Conservation (phyloP, 2,329 filamentous ascomycete species). For the Onygenales sp. region DNA sequence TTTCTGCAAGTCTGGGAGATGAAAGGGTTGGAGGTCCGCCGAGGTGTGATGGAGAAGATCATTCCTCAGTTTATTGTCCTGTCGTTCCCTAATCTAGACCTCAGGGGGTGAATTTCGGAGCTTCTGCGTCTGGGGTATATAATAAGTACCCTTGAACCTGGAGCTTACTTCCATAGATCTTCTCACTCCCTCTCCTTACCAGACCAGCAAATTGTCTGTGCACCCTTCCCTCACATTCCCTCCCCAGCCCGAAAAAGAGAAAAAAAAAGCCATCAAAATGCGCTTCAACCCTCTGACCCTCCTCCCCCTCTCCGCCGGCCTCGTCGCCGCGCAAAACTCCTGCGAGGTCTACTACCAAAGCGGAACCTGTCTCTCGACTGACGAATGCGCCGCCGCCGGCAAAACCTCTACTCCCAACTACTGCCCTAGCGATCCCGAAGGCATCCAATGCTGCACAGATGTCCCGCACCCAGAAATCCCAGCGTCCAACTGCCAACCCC, state of each 20-base stretch:
- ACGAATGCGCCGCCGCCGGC: constrained; percentile 27
- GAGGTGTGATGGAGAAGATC: background rate
- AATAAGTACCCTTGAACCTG: too few species aligned
- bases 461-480: constrained; percentile 2
- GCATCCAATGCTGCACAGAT: constrained; percentile 16
- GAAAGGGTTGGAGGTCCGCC: background rate
- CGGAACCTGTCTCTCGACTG: constrained; percentile 31
- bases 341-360: constrained; percentile 7
- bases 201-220: background rate
- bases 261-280: constrained; percentile 1
- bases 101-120: too few species aligned
- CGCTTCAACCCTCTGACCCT: background rate
- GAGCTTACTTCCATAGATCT: too few species aligned
- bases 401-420: constrained; percentile 30
- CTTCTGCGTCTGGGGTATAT: too few species aligned
- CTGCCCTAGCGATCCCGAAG: constrained; percentile 17
- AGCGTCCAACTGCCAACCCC: constrained; percentile 12
- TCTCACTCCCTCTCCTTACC: too few species aligned
- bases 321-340: background rate
- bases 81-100: too few species aligned
- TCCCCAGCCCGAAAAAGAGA: too few species aligned
- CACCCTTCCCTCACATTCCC: background rate
- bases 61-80: background rate
- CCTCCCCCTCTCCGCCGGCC: constrained; percentile 2
- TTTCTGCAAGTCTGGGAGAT: background rate